Percentiles rank a stretch among this genome's conserved stretches.
Evolutionary conservation across 2,329 filamentous ascomycete genomes (phyloP).

Genomic region (Raffaelea arxii): DNA sequence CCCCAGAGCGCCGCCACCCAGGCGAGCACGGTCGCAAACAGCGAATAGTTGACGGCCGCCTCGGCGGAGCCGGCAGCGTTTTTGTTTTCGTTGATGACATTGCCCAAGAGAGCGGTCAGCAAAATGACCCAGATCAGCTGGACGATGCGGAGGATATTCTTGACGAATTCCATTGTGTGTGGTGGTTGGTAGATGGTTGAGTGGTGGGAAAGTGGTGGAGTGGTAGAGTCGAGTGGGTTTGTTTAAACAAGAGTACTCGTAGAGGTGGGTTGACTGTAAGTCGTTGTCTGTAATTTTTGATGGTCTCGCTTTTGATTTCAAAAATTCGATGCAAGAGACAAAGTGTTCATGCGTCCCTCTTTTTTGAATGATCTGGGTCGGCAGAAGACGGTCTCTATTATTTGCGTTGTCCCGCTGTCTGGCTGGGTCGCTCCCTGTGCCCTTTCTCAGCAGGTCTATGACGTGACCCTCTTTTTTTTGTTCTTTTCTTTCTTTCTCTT

Average conservation of each 20-base stretch:
- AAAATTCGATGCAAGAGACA: no score
- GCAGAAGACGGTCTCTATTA: no score
- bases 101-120: conserved; percentile 46
- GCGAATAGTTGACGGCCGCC: conserved; percentile 51
- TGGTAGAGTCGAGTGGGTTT: no score
- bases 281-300: no score
- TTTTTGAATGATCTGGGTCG: no score
- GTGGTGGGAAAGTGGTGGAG: neutral
- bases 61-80: conserved; percentile 29
- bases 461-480: conserved; percentile 8
- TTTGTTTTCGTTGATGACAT: conserved; percentile 43
- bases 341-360: no score
- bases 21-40: conserved; percentile 59
- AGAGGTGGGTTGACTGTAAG: no score
- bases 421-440: no score
- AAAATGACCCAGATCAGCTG: conserved; percentile 44
- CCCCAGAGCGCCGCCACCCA: conserved; percentile 59
- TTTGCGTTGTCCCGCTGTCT: no score
- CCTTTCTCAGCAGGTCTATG: conserved; percentile 5
- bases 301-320: no score
- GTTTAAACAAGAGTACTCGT: no score
- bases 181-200: conserved; percentile 2
- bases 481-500: neutral
- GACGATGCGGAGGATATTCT: conserved; percentile 34
- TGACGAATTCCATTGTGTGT: conserved; percentile 28